These are phyloP conservation scores for Albifimbria verrucaria DNA, from an alignment of 2,329 filamentous ascomycete genomes.

Conservation along the genomic window DNA sequence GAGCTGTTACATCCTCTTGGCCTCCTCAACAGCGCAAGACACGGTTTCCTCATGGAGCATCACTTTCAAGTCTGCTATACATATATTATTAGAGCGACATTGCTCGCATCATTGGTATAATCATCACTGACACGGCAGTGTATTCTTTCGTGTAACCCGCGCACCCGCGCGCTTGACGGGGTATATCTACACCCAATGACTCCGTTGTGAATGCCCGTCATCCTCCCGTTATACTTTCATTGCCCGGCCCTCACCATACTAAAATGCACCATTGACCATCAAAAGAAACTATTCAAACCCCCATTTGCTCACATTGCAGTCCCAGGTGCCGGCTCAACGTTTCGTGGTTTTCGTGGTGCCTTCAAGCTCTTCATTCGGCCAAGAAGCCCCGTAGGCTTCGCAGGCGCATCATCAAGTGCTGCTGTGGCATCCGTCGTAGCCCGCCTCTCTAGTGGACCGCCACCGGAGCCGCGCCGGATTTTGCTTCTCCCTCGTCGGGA, in stretches of 20 bases:
- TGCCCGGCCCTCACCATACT: neutral
- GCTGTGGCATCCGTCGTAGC: constrained; percentile 55
- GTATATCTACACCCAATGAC: neutral
- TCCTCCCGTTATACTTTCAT: constrained; percentile 4
- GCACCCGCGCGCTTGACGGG: neutral
- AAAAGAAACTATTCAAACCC: constrained; percentile 15
- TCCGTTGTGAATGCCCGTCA: neutral
- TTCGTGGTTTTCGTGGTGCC: constrained; percentile 51
- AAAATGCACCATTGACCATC: neutral
- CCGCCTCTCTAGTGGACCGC: constrained; percentile 57
- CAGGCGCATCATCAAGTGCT: constrained; percentile 36
- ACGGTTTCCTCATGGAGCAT: too few species aligned
- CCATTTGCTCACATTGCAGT: constrained; percentile 35
- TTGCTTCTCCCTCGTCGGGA: constrained; percentile 58
- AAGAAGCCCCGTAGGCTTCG: constrained; percentile 61
- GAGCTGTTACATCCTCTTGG: too few species aligned
- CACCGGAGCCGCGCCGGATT: constrained; percentile 32
- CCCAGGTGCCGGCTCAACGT: constrained; percentile 32
- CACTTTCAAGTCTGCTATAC: too few species aligned
- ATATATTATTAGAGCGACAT: too few species aligned
- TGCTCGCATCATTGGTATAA: neutral
- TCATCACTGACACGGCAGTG: neutral
- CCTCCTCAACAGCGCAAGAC: too few species aligned
- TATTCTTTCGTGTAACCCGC: neutral
- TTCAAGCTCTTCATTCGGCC: constrained; percentile 81